A percentile compares a stretch with the other conserved stretches of the same genome.
phyloP scores from a whole-genome alignment of 352 stramenopile genomes.

The Aphanomyces euteiches region DNA sequence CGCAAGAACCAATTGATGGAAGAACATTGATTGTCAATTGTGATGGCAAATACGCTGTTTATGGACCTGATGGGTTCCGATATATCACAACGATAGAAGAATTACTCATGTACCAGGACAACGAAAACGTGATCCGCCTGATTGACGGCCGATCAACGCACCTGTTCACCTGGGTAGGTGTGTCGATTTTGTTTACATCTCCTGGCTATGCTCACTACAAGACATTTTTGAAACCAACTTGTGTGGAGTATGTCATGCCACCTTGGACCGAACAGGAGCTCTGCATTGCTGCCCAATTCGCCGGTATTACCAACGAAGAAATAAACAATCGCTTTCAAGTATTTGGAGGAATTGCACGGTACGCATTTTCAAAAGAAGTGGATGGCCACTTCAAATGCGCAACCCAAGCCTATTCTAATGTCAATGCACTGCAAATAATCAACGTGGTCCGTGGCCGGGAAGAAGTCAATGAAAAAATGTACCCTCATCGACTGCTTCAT shows the following conservation, averaged over 20 bases:
- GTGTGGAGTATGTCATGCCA: neutral
- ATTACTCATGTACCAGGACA: neutral
- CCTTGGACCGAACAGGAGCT: neutral
- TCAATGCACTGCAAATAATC: neutral
- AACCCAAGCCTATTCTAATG: neutral
- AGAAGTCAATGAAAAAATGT: neutral
- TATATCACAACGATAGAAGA: neutral
- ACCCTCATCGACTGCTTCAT: neutral
- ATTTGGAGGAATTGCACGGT: neutral
- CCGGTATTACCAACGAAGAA: neutral
- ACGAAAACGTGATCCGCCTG: neutral
- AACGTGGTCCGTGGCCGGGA: neutral
- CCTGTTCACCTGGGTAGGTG: neutral
- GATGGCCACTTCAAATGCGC: neutral
- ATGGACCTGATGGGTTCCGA: neutral
- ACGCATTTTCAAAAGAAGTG: neutral
- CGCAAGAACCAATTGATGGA: neutral
- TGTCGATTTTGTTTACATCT: conserved; percentile 7
- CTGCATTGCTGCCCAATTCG: neutral
- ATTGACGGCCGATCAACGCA: neutral
- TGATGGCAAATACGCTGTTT: neutral
- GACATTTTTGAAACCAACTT: neutral
- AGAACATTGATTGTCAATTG: neutral
- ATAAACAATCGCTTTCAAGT: neutral
- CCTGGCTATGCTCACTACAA: neutral